Evolutionary conservation across 768 basidiomycete species (phyloP).

Genomic region (Termitomyces sp.): DNA sequence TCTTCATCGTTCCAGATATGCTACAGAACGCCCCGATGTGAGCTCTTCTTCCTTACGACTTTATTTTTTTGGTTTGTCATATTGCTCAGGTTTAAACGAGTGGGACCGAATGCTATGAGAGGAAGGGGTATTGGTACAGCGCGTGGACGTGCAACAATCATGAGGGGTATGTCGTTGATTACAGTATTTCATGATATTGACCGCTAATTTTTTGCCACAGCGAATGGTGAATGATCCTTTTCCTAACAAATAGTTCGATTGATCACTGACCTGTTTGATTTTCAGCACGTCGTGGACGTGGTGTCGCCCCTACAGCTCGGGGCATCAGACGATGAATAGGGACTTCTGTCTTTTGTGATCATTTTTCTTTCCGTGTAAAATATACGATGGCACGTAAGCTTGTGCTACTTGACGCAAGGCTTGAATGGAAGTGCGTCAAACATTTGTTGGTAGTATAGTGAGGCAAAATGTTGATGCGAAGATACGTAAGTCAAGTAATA

Average conservation of each 20-base stretch:
- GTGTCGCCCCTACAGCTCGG: conserved; percentile 63
- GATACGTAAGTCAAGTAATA: not conserved
- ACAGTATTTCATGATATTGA: conserved; percentile 6
- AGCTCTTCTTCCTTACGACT: conserved; percentile 24
- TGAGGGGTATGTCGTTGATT: conserved; percentile 68
- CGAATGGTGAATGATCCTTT: conserved; percentile 59
- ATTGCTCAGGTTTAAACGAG: conserved; percentile 88
- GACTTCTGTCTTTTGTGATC: not conserved
- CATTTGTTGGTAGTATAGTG: not conserved
- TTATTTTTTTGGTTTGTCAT: not conserved
- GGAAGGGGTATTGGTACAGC: conserved; percentile 99
- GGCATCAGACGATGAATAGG: conserved; percentile 71
- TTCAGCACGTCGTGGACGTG: conserved; percentile 82
- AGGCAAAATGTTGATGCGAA: not conserved
- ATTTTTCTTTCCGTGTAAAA: conserved; percentile 8
- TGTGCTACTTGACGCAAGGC: not conserved
- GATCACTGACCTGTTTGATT: conserved; percentile 7
- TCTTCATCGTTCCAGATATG: conserved; percentile 99
- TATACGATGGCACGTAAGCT: conserved; percentile 7
- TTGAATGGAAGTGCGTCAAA: not conserved
- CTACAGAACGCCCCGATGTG: conserved; percentile 98
- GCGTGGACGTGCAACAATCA: conserved; percentile 96
- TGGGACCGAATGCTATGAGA: conserved; percentile 97
- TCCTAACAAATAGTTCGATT: not conserved
- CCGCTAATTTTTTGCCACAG: conserved; percentile 31